Evolutionary conservation across 352 stramenopile genomes (phyloP).

Genomic region (Blastocystis sp.): DNA sequence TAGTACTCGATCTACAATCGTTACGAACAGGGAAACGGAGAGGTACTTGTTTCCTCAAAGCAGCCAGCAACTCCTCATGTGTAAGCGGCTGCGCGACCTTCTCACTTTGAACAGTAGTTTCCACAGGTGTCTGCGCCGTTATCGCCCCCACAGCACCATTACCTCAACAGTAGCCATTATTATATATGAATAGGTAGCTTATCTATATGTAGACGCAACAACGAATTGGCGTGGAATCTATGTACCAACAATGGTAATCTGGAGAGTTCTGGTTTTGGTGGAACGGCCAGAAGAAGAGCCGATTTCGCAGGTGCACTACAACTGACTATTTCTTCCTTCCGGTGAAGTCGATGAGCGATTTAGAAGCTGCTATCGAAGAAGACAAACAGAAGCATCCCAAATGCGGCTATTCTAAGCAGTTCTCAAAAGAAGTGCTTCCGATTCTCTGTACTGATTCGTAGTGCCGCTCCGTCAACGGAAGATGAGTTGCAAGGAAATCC

Average conservation of each 20-base stretch:
- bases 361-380: not conserved
- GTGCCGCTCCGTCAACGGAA: conserved; percentile 20
- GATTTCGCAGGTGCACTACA: not conserved
- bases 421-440: not conserved
- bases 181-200: too few relatives aligned
- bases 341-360: not conserved
- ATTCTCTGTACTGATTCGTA: not conserved
- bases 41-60: conserved; percentile 32
- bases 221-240: too few relatives aligned
- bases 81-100: not conserved
- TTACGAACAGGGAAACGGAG: not conserved
- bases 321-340: too few relatives aligned
- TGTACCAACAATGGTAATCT: too few relatives aligned
- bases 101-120: not conserved
- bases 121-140: not conserved
- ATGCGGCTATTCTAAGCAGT: not conserved
- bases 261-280: not conserved
- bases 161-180: too few relatives aligned
- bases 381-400: conserved; percentile 25
- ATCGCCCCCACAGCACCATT: too few relatives aligned
- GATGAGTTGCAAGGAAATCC: conserved; percentile 4
- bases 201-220: too few relatives aligned
- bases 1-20: conserved; percentile 46
- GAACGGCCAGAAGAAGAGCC: not conserved
- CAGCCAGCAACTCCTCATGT: conserved; percentile 36